These are phyloP conservation scores for Ilex paraguariensis DNA, from an alignment of 305 asterid genomes.

Conservation along the genomic window DNA sequence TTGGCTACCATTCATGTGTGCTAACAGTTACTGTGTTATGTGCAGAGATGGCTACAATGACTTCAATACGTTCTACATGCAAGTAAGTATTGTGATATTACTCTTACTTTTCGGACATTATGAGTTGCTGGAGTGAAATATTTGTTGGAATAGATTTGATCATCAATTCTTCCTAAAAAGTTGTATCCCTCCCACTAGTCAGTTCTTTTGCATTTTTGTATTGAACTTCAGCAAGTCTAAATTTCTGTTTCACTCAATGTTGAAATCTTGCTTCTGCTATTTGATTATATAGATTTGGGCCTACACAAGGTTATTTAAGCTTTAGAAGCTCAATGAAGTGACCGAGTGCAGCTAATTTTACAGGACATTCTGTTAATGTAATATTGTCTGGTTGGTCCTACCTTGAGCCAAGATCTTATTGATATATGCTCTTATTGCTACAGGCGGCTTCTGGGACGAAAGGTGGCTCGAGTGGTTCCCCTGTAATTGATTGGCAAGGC, in stretches of 20 bases:
- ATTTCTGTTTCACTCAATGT: too few species aligned
- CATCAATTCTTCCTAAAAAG: background rate
- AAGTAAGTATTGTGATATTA: conserved; percentile 54
- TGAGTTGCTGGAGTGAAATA: background rate
- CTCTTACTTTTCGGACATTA: conserved; percentile 18
- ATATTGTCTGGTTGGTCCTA: too few species aligned
- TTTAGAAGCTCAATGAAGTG: too few species aligned
- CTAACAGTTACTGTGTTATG: background rate
- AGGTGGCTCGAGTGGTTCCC: conserved; percentile 99
- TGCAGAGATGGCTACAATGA: conserved; percentile 99
- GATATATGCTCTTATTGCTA: conserved; percentile 9
- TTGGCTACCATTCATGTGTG: background rate
- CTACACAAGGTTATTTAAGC: too few species aligned
- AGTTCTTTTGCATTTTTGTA: background rate
- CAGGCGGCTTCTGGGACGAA: conserved; percentile 99
- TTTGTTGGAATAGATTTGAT: background rate
- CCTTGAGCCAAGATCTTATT: too few species aligned
- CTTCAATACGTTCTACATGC: conserved; percentile 99
- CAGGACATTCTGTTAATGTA: too few species aligned
- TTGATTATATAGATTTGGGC: too few species aligned
- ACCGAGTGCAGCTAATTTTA: too few species aligned
- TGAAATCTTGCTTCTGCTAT: too few species aligned
- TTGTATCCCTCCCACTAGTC: background rate
- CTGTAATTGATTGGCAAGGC: conserved; percentile 99
- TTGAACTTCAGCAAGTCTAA: too few species aligned